A percentile compares a stretch with the other conserved stretches of the same genome.
Conservation (phyloP, 2,329 filamentous ascomycete species). For the Pleurostoma richardsiae region DNA sequence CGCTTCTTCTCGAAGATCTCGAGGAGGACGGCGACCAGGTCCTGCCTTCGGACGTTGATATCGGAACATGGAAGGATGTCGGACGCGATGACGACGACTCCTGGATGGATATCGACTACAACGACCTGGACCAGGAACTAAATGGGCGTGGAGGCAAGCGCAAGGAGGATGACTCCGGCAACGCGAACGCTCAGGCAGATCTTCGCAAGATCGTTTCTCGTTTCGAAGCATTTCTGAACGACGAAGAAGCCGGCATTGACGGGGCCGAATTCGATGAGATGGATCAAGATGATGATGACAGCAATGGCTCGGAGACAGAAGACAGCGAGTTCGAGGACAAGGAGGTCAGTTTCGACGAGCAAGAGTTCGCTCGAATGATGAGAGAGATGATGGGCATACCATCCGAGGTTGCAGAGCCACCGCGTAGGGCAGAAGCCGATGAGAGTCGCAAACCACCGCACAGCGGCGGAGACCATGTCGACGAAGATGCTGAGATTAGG, state of each 20-base stretch:
- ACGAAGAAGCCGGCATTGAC: constrained; percentile 75
- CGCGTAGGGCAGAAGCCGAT: constrained; percentile 6
- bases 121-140: constrained; percentile 82
- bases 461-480: constrained; percentile 24
- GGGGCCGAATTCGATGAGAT: constrained; percentile 71
- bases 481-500: constrained; percentile 57
- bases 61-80: constrained; percentile 59
- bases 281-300: constrained; percentile 57
- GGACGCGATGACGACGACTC: constrained; percentile 73
- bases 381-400: constrained; percentile 79
- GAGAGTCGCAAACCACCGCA: constrained; percentile 11
- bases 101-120: constrained; percentile 90
- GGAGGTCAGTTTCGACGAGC: constrained; percentile 76
- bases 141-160: constrained; percentile 35
- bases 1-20: constrained; percentile 70
- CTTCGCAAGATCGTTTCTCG: constrained; percentile 86
- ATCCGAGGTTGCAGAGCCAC: constrained; percentile 4
- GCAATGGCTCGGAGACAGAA: constrained; percentile 38
- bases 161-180: constrained; percentile 50
- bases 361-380: constrained; percentile 84
- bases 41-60: constrained; percentile 71
- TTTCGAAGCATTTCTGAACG: constrained; percentile 89
- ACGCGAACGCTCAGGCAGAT: constrained; percentile 65
- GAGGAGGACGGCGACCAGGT: constrained; percentile 60
- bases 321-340: constrained; percentile 65